Evolutionary conservation across 805 yeast species (phyloP).

Genomic region (Candida chilensis): DNA sequence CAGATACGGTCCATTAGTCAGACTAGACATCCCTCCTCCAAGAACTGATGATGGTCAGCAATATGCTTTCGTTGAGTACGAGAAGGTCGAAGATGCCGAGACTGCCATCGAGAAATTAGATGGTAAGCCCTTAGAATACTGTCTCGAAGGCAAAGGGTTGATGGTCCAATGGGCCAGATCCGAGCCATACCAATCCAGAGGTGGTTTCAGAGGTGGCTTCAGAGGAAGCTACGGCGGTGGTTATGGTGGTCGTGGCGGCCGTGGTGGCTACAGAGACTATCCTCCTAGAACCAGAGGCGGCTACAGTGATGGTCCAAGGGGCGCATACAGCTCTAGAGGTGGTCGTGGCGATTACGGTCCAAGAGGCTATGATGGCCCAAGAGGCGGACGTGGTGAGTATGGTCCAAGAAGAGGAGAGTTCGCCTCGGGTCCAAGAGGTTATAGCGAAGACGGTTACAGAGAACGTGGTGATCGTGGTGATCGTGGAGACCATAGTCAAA

Average conservation of each 20-base stretch:
- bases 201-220: slow-evolving; percentile 16
- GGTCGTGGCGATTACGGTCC: slow-evolving; percentile 5
- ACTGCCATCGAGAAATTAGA: slow-evolving; percentile 37
- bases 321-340: slow-evolving; percentile 8
- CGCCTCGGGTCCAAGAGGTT: slow-evolving; percentile 3
- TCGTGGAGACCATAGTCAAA: too few species aligned
- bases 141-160: slow-evolving; percentile 27
- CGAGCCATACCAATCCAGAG: slow-evolving; percentile 36
- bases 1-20: slow-evolving; percentile 47
- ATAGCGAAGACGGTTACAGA: slow-evolving; percentile 3
- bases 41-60: slow-evolving; percentile 49
- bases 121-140: slow-evolving; percentile 32
- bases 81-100: slow-evolving; percentile 42
- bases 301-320: slow-evolving; percentile 8
- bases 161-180: slow-evolving; percentile 49
- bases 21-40: slow-evolving; percentile 58
- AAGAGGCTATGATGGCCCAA: slow-evolving; percentile 7
- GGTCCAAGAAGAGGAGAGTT: slow-evolving; percentile 2
- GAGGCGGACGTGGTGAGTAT: slow-evolving; percentile 5
- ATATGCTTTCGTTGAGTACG: slow-evolving; percentile 57
- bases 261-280: slow-evolving; percentile 9
- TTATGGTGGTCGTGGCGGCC: slow-evolving; percentile 3
- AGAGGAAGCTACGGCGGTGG: slow-evolving; percentile 12
- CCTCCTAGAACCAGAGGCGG: slow-evolving; percentile 9
- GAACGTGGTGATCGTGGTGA: slow-evolving; percentile 3